phyloP scores from a whole-genome alignment of 192 early-diverging fungal genomes.

The Coemansia sp. region DNA sequence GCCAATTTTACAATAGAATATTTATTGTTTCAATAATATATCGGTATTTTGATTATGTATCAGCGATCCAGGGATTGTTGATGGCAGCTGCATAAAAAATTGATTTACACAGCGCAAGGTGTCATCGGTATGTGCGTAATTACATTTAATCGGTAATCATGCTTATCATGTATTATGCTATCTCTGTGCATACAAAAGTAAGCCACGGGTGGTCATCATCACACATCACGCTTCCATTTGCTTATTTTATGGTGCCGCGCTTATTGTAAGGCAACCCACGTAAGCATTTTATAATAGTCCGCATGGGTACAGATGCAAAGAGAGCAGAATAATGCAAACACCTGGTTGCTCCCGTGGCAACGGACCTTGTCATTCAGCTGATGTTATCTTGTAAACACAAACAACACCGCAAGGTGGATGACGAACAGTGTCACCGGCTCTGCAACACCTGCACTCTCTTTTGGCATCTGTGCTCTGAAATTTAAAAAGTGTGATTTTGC shows the following conservation, averaged over 20 bases:
- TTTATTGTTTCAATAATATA: too few relatives aligned
- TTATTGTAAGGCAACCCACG: background rate
- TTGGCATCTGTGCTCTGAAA: background rate
- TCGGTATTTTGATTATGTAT: too few relatives aligned
- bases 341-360: background rate
- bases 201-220: background rate
- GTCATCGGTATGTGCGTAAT: background rate
- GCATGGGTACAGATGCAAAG: background rate
- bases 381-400: background rate
- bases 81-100: too few relatives aligned
- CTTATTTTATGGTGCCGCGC: background rate
- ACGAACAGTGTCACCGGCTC: background rate
- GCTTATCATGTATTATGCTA: too few relatives aligned
- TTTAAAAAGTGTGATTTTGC: background rate
- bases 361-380: background rate
- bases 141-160: too few relatives aligned
- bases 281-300: background rate
- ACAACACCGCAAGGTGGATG: background rate
- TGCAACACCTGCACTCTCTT: background rate
- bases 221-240: background rate
- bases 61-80: too few relatives aligned
- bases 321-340: background rate
- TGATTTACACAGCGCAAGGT: background rate
- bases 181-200: too few relatives aligned
- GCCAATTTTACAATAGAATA: too few relatives aligned